A percentile compares a stretch with the other conserved stretches of the same genome.
These are phyloP conservation scores for Oryza australiensis DNA, from an alignment of 176 grass and related monocot genomes.

Conservation along the genomic window DNA sequence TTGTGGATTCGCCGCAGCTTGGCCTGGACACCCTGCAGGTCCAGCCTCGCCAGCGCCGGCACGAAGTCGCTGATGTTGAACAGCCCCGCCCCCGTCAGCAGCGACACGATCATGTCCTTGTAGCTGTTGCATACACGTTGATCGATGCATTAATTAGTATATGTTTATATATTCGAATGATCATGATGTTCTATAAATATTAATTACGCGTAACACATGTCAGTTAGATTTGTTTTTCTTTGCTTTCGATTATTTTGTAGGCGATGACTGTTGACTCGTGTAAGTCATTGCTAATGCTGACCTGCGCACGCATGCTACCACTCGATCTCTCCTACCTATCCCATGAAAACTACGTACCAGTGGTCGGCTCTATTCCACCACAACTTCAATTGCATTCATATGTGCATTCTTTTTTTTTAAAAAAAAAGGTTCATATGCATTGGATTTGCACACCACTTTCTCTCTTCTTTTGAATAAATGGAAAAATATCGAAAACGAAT, in stretches of 20 bases:
- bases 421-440: background rate
- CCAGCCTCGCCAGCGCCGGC: conserved; percentile 69
- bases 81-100: conserved; percentile 67
- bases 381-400: background rate
- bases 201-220: too few relatives aligned
- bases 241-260: background rate
- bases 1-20: conserved; percentile 64
- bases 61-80: conserved; percentile 93
- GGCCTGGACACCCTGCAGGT: conserved; percentile 81
- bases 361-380: background rate
- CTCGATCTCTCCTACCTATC: background rate
- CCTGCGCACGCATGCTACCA: background rate
- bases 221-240: too few relatives aligned
- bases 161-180: too few relatives aligned
- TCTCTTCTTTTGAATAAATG: background rate
- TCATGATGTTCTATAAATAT: too few relatives aligned
- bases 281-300: background rate
- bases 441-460: background rate
- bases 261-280: background rate
- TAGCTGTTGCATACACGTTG: conserved; percentile 27
- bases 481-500: background rate
- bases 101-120: conserved; percentile 86
- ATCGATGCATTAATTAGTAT: too few relatives aligned
- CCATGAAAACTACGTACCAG: background rate
- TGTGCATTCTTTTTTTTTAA: background rate